phyloP scores from a whole-genome alignment of 768 basidiomycete species.

The Kwoniella sp. region DNA sequence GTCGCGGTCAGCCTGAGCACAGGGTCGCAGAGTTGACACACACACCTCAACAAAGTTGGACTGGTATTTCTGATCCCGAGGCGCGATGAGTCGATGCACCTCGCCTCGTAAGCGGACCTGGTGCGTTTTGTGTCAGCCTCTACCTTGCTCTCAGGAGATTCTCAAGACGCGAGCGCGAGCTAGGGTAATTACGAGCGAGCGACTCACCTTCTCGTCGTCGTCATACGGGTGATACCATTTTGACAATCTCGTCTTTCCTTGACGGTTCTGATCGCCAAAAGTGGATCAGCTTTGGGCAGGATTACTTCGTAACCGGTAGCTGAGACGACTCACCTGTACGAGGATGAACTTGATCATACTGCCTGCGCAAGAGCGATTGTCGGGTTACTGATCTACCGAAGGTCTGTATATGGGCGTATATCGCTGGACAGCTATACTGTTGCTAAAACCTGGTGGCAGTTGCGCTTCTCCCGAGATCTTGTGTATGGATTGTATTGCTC shows the following conservation, averaged over 20 bases:
- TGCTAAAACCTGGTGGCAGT: too few relatives aligned
- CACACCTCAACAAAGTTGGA: constrained; percentile 97
- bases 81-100: constrained; percentile 91
- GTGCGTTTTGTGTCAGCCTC: too few relatives aligned
- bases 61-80: constrained; percentile 96
- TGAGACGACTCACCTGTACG: constrained; percentile 63
- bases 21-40: constrained; percentile 3
- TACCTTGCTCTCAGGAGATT: too few relatives aligned
- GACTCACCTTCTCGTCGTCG: constrained; percentile 91
- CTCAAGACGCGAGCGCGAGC: not conserved
- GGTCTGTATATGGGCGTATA: too few relatives aligned
- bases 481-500: too few relatives aligned
- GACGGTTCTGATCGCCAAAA: constrained; percentile 70
- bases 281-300: constrained; percentile 5
- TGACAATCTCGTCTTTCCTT: constrained; percentile 93
- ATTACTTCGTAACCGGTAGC: too few relatives aligned
- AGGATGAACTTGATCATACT: constrained; percentile 98
- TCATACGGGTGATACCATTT: constrained; percentile 99
- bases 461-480: too few relatives aligned
- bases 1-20: constrained; percentile 4
- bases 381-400: too few relatives aligned
- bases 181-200: not conserved
- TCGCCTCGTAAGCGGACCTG: constrained; percentile 92
- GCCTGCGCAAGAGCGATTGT: too few relatives aligned
- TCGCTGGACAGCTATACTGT: too few relatives aligned